A percentile compares a stretch with the other conserved stretches of the same genome.
These are phyloP conservation scores for Barnettozyma salicaria DNA, from an alignment of 805 yeast genomes.

Conservation along the genomic window DNA sequence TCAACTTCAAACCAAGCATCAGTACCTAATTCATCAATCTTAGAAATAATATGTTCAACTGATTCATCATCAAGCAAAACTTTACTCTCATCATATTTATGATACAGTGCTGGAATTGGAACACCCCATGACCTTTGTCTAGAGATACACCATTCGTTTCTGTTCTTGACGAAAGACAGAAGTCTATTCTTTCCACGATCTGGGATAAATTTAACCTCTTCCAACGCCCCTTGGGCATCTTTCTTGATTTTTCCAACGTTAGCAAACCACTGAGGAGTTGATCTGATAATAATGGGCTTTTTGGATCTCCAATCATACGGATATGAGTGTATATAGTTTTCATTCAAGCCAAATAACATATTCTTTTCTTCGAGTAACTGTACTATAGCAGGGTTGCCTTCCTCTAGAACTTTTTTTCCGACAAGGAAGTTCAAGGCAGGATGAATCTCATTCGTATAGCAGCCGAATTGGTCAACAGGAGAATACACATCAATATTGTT, in stretches of 20 bases:
- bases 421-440: conserved; percentile 38
- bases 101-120: conserved; percentile 84
- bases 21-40: conserved; percentile 54
- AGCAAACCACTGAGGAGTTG: conserved; percentile 97
- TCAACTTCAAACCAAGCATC: conserved; percentile 74
- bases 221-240: conserved; percentile 52
- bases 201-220: conserved; percentile 67
- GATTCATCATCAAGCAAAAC: conserved; percentile 54
- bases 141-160: conserved; percentile 97
- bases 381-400: conserved; percentile 47
- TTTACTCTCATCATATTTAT: conserved; percentile 46
- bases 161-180: conserved; percentile 59
- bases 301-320: conserved; percentile 98
- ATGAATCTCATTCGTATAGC: conserved; percentile 50
- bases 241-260: conserved; percentile 71
- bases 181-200: conserved; percentile 66
- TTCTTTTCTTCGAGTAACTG: conserved; percentile 34
- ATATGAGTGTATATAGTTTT: conserved; percentile 67
- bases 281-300: conserved; percentile 87
- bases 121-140: conserved; percentile 98
- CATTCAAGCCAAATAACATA: conserved; percentile 45
- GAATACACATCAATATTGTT: conserved; percentile 58
- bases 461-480: conserved; percentile 75
- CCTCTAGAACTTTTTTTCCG: conserved; percentile 57
- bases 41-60: conserved; percentile 51